A percentile compares a stretch with the other conserved stretches of the same genome.
phyloP scores from a whole-genome alignment of 805 yeast genomes.

The Yamadazyma scolyti region DNA sequence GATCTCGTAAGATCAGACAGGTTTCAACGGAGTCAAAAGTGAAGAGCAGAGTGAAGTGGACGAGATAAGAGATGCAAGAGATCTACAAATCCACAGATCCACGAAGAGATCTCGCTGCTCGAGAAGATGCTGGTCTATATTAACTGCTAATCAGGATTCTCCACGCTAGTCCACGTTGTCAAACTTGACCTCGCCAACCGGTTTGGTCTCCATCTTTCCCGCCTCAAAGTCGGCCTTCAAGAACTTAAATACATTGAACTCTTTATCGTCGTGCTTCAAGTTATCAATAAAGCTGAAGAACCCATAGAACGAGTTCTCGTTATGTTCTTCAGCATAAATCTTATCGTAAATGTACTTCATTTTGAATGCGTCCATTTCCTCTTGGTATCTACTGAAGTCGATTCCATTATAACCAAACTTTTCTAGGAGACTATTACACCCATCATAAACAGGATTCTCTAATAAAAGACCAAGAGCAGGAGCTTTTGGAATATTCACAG shows the following conservation, averaged over 20 bases:
- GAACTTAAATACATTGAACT: conserved; percentile 61
- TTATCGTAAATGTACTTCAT: conserved; percentile 86
- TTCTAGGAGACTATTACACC: conserved; percentile 67
- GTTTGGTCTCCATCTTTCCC: conserved; percentile 5
- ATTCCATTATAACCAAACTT: conserved; percentile 76
- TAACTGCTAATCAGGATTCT: too few relatives aligned
- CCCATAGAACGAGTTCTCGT: conserved; percentile 84
- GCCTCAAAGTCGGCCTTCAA: conserved; percentile 39
- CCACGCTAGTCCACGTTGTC: conserved; percentile 12
- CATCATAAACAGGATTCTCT: conserved; percentile 89
- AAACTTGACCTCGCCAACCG: conserved; percentile 6
- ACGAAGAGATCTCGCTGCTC: too few relatives aligned
- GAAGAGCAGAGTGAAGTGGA: too few relatives aligned
- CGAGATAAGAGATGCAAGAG: too few relatives aligned
- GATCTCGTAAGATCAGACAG: too few relatives aligned
- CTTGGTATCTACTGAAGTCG: conserved; percentile 60
- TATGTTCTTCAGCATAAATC: conserved; percentile 84
- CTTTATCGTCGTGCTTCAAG: conserved; percentile 44
- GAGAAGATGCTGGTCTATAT: too few relatives aligned
- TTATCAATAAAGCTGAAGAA: conserved; percentile 89
- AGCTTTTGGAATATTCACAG: conserved; percentile 92
- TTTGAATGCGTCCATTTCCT: conserved; percentile 81
- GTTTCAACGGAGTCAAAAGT: too few relatives aligned
- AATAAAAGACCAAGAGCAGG: conserved; percentile 91
- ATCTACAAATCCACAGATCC: too few relatives aligned